phyloP scores from a whole-genome alignment of 2,329 filamentous ascomycete genomes.

The Neoscytalidium dimidiatum region DNA sequence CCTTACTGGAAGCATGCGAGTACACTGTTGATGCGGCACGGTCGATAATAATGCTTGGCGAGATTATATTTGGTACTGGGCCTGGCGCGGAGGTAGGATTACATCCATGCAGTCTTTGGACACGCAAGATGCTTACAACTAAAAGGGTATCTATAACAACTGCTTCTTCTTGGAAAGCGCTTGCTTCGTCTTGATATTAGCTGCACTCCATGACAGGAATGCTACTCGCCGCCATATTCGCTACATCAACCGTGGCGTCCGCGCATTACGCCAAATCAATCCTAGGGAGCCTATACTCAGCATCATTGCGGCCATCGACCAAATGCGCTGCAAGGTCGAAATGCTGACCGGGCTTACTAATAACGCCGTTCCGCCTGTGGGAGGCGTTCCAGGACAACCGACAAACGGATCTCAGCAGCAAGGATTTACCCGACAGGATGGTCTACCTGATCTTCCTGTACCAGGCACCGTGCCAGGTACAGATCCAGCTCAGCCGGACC shows the following conservation, averaged over 20 bases:
- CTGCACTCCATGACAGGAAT: slow-evolving; percentile 8
- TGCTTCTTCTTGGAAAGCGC: slow-evolving; percentile 19
- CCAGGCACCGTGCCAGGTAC: not conserved
- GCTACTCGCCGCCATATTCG: slow-evolving; percentile 11
- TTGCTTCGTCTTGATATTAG: slow-evolving; percentile 17
- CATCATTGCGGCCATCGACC: slow-evolving; percentile 13
- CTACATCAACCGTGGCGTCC: slow-evolving; percentile 16
- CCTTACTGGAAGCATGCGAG: slow-evolving; percentile 17
- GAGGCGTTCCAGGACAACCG: not conserved
- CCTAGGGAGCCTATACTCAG: slow-evolving; percentile 10
- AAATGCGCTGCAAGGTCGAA: slow-evolving; percentile 11
- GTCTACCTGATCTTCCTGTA: not conserved
- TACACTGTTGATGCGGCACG: slow-evolving; percentile 16
- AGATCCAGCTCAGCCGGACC: not conserved
- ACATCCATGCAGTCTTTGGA: not conserved
- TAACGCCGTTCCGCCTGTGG: not conserved
- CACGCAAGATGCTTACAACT: too few species aligned
- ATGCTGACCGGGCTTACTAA: not conserved
- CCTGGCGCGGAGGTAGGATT: slow-evolving; percentile 4
- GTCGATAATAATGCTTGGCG: slow-evolving; percentile 10
- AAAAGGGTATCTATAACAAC: slow-evolving; percentile 16
- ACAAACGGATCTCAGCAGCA: not conserved
- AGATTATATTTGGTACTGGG: slow-evolving; percentile 3
- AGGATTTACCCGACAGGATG: not conserved
- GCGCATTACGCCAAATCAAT: slow-evolving; percentile 5